Evolutionary conservation across 1,139 yeast genomes (phyloP), one percentile per base, ranked within the genome.

Genomic region (Debaryomyces fabryi): DNA sequence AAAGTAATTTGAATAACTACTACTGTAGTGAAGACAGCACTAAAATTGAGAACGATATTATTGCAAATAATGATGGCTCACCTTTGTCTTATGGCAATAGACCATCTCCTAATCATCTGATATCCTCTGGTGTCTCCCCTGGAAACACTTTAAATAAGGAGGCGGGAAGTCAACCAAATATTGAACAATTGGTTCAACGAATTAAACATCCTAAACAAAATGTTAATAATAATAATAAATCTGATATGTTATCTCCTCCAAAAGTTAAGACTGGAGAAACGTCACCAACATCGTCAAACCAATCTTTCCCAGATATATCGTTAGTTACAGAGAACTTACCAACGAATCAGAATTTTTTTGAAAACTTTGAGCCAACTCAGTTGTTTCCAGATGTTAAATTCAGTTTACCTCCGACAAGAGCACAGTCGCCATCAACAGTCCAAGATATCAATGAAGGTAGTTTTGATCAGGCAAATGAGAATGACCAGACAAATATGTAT

Each of bases 341-440:
- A 6, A 63, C 73, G 16, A 71, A 68, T 49, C 69, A 64, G 42
- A 70, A 71, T 49, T 76, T 76, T 55, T 69, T 74, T 54, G 79
- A 74, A 44, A 75, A 75, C 56, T 76, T 76, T 55, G 79, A 76
- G 52, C 81, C 81, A 10, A 70, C 79, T 1, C 81, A 78, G 54
- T 71, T 78, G 57, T 78, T 78, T 53, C 81, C 81, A 13, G 73
- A 65, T 34, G 58, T 60, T 13, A 62, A 58, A 46, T 57, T 55
- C 42, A 72, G 78, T 53, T 53, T 62, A 23, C 76, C 78, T 2
- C 68, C 72, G 9, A 71, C 77, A 1, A 60, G 77, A 50, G 68
- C 67, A 0, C 78, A 72, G 50, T 69, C 77, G 3, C 76, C 76
- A 5, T 43, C 51, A 5, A 47, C n/a, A 18, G 36, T 9, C n/a